Evolutionary conservation across 2,329 filamentous ascomycete genomes (phyloP).

Genomic region (Dactylellina leptospora): DNA sequence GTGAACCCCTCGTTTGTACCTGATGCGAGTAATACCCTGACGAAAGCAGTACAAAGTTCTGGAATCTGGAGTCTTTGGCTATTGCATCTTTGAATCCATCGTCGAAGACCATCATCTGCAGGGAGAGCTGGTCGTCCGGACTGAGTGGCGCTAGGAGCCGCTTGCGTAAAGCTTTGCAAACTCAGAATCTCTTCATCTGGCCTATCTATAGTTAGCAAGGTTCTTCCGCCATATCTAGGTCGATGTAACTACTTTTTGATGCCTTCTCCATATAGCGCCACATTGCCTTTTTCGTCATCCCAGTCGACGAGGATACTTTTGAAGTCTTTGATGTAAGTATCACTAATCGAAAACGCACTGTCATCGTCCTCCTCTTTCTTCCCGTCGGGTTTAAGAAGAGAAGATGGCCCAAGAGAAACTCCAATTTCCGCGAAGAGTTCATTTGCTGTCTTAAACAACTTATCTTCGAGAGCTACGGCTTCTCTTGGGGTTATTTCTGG

Average conservation of each 20-base stretch:
- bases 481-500: conserved; percentile 51
- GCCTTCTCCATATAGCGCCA: conserved; percentile 57
- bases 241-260: conserved; percentile 51
- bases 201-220: conserved; percentile 13
- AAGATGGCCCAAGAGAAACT: conserved; percentile 55
- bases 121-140: conserved; percentile 31
- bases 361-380: conserved; percentile 52
- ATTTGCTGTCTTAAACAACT: conserved; percentile 56
- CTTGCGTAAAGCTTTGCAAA: conserved; percentile 51
- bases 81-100: conserved; percentile 66
- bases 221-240: neutral
- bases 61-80: conserved; percentile 66
- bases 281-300: conserved; percentile 60
- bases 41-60: conserved; percentile 70
- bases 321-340: conserved; percentile 59
- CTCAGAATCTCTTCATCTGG: conserved; percentile 49
- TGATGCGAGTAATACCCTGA: conserved; percentile 59
- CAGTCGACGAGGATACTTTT: conserved; percentile 60
- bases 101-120: conserved; percentile 64
- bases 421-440: conserved; percentile 55
- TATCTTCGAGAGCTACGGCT: conserved; percentile 55
- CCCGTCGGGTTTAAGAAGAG: conserved; percentile 53
- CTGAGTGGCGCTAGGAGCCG: conserved; percentile 33
- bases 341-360: conserved; percentile 31
- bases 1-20: conserved; percentile 33